Evolutionary conservation across 2,329 filamentous ascomycete species (phyloP).

Genomic region (Nemania serpens): DNA sequence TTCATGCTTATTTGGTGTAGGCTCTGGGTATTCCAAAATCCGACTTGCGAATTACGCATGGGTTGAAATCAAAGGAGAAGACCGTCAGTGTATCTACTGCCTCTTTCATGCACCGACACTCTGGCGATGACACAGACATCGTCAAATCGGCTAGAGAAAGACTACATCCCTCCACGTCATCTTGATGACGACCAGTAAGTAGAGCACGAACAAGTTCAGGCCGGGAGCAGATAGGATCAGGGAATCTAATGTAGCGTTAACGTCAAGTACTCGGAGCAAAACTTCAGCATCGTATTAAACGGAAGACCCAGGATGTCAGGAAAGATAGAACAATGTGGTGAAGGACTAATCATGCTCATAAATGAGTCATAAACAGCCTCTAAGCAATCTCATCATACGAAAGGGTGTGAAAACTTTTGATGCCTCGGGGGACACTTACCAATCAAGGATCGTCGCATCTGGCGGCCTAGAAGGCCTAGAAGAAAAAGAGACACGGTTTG

Average conservation of each 20-base stretch:
- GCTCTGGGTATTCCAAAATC: conserved; percentile 66
- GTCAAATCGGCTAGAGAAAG: conserved; percentile 32
- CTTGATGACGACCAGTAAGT: not conserved
- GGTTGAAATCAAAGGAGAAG: conserved; percentile 68
- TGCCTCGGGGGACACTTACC: conserved; percentile 20
- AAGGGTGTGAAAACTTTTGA: conserved; percentile 1
- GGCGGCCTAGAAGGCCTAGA: not conserved
- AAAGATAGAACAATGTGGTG: conserved; percentile 44
- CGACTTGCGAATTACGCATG: conserved; percentile 64
- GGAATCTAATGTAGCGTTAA: conserved; percentile 7
- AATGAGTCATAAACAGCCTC: conserved; percentile 47
- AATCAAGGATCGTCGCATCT: conserved; percentile 3
- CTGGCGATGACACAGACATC: conserved; percentile 31
- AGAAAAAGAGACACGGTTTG: conserved; percentile 14
- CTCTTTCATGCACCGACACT: conserved; percentile 25
- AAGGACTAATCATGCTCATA: conserved; percentile 43
- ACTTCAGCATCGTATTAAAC: not conserved
- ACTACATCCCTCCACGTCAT: conserved; percentile 19
- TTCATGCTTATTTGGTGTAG: conserved; percentile 42
- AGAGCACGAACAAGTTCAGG: no score
- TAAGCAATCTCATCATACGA: conserved; percentile 43
- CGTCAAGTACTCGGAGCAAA: not conserved
- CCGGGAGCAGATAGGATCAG: not conserved
- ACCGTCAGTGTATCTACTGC: conserved; percentile 49
- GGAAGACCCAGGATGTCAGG: conserved; percentile 30